Conservation (phyloP, 78 protist genomes). For the Dictyostelium firmibasis region DNA sequence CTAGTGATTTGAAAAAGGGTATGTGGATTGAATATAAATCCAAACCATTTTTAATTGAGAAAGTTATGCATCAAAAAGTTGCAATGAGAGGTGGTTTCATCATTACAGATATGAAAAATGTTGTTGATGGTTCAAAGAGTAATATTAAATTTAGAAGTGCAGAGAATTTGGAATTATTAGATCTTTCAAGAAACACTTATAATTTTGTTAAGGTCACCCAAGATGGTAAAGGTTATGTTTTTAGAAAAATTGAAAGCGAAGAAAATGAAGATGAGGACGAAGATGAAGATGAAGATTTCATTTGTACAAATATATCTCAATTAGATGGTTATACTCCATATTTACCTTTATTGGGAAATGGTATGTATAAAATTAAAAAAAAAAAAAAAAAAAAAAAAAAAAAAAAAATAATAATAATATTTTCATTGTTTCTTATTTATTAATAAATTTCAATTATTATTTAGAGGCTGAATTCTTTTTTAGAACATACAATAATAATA, state of each 20-base stretch:
- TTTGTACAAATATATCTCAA: background rate
- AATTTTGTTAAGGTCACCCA: background rate
- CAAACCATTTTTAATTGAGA: conserved; percentile 17
- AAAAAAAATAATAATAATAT: background rate
- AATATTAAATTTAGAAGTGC: conserved; percentile 69
- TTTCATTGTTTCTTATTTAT: background rate
- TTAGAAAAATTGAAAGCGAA: background rate
- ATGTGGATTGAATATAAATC: conserved; percentile 28
- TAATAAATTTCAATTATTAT: too few species aligned
- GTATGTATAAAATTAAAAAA: background rate
- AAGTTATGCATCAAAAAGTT: conserved; percentile 55
- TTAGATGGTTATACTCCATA: conserved; percentile 18
- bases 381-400: background rate
- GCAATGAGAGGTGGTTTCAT: conserved; percentile 80
- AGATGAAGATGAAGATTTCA: background rate
- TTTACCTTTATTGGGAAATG: background rate
- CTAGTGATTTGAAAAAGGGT: conserved; percentile 54
- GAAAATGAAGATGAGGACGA: background rate
- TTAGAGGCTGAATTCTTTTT: conserved; percentile 14
- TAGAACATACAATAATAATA: conserved; percentile 13
- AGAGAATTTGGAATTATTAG: conserved; percentile 28
- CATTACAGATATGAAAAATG: conserved; percentile 46
- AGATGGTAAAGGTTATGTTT: background rate
- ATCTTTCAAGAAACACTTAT: background rate
- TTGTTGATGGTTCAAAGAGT: conserved; percentile 38